phyloP scores from a whole-genome alignment of 83 land plant species.

The Isoetes engelmannii region DNA sequence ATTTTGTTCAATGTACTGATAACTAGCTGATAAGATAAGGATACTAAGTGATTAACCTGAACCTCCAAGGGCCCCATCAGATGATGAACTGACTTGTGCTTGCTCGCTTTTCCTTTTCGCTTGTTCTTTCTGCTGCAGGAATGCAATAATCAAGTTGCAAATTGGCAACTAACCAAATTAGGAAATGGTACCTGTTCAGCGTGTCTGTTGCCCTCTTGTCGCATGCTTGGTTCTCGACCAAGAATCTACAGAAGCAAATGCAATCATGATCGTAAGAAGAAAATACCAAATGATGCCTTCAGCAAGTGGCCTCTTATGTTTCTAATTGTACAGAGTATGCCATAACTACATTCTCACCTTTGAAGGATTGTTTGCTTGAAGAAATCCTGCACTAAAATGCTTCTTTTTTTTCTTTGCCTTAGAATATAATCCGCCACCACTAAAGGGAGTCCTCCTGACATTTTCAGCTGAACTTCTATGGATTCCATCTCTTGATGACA shows the following conservation, averaged over 20 bases:
- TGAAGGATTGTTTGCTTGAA: slow-evolving; percentile 15
- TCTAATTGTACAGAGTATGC: slow-evolving; percentile 25
- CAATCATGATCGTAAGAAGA: too few species aligned
- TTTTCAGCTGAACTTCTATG: slow-evolving; percentile 29
- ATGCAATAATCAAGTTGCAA: neutral
- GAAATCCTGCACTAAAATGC: slow-evolving; percentile 35
- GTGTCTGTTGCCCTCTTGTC: neutral
- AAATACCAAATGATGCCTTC: neutral
- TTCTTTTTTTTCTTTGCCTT: slow-evolving; percentile 79
- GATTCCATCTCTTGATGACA: slow-evolving; percentile 37
- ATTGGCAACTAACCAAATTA: neutral
- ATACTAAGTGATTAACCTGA: neutral
- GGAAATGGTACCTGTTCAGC: neutral
- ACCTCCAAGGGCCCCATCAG: slow-evolving; percentile 19
- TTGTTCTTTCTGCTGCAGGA: slow-evolving; percentile 16
- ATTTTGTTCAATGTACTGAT: neutral
- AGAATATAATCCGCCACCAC: slow-evolving; percentile 29
- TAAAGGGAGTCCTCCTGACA: slow-evolving; percentile 34
- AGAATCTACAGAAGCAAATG: neutral
- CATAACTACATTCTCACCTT: slow-evolving; percentile 14
- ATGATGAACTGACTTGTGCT: neutral
- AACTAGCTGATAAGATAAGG: neutral
- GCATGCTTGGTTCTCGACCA: slow-evolving; percentile 4
- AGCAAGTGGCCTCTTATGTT: slow-evolving; percentile 8
- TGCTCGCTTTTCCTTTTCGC: slow-evolving; percentile 30